These are phyloP conservation scores for Pugionium dolabratum DNA, from an alignment of 345 rosid genomes.

Conservation along the genomic window DNA sequence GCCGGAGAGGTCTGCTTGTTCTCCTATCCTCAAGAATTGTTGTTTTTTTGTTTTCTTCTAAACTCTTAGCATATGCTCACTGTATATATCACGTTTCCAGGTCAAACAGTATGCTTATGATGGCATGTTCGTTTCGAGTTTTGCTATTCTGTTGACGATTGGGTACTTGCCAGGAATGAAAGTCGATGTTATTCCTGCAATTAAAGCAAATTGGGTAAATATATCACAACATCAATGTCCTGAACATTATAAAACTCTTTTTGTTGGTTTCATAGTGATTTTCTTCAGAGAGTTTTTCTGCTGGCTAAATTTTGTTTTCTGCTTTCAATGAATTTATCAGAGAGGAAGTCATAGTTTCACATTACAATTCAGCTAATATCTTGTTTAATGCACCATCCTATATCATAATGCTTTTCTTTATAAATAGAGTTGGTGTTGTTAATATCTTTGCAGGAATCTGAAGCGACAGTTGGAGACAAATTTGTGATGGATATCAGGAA, in stretches of 20 bases:
- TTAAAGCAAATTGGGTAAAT: constrained; percentile 43
- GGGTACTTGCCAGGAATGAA: constrained; percentile 83
- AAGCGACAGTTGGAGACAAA: constrained; percentile 43
- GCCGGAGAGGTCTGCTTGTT: constrained; percentile 60
- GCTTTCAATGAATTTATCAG: not conserved
- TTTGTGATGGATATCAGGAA: constrained; percentile 63
- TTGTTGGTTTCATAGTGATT: not conserved
- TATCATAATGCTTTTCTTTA: not conserved
- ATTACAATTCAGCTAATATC: not conserved
- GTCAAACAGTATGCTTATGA: constrained; percentile 39
- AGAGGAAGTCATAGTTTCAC: not conserved
- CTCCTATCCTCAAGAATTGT: not conserved
- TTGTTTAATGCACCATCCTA: constrained; percentile 13
- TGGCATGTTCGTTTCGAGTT: not conserved
- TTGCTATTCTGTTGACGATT: constrained; percentile 61
- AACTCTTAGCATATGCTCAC: not conserved
- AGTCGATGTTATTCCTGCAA: constrained; percentile 66
- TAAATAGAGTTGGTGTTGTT: not conserved
- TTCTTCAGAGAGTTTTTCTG: constrained; percentile 3
- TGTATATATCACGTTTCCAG: constrained; percentile 33
- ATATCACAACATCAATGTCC: constrained; percentile 1
- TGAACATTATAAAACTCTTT: not conserved
- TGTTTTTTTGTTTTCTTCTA: not conserved
- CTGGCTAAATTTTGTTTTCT: not conserved
- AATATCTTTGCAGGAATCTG: constrained; percentile 45